Evolutionary conservation across 2,329 filamentous ascomycete genomes (phyloP).

Genomic region (Sclerotinia glacialis): DNA sequence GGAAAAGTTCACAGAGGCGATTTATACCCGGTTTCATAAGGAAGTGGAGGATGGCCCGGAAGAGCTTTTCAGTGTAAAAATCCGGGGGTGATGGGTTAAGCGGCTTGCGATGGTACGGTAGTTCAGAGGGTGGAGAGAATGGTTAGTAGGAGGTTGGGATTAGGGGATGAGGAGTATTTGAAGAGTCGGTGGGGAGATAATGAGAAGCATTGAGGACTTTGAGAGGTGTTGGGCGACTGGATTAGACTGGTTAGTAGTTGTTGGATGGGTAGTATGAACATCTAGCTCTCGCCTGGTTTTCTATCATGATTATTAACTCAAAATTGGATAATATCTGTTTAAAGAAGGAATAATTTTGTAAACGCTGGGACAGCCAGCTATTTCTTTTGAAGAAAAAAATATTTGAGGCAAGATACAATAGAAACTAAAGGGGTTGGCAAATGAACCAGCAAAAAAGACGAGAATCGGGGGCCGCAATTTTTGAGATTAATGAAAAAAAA

Average conservation of each 20-base stretch:
- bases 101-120: not conserved
- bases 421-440: not conserved
- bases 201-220: not conserved
- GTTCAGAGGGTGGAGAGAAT: not conserved
- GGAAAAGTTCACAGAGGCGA: not conserved
- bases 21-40: not conserved
- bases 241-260: not conserved
- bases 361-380: not conserved
- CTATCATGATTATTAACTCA: no score
- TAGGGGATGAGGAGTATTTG: not conserved
- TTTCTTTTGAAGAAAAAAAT: no score
- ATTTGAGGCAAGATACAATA: not conserved
- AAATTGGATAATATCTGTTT: not conserved
- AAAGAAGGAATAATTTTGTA: not conserved
- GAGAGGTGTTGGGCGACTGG: not conserved
- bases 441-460: not conserved
- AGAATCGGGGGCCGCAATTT: not conserved
- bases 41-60: not conserved
- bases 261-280: no score
- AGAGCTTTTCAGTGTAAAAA: not conserved
- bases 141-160: not conserved
- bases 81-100: not conserved
- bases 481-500: not conserved
- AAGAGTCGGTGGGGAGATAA: not conserved
- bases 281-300: no score